These are phyloP conservation scores for Lachnellula arida DNA, from an alignment of 2,329 filamentous ascomycete species.

Conservation along the genomic window DNA sequence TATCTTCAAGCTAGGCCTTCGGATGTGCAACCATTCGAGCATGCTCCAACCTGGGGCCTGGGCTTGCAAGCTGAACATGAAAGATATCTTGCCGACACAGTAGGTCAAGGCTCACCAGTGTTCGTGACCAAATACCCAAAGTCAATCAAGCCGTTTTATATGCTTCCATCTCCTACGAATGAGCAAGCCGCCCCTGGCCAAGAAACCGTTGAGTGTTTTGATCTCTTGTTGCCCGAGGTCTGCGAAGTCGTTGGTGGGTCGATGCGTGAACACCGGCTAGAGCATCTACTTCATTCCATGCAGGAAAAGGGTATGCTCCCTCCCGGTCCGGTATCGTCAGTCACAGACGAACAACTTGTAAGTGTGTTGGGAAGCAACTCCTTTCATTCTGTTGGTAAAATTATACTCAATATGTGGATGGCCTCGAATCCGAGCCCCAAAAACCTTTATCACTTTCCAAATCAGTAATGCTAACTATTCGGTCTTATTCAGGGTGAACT, in stretches of 20 bases:
- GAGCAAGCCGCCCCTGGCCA: background rate
- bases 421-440: background rate
- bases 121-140: conserved; percentile 95
- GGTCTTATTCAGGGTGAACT: conserved; percentile 37
- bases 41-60: conserved; percentile 63
- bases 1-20: conserved; percentile 54
- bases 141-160: conserved; percentile 88
- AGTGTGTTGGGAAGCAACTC: background rate
- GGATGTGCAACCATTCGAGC: conserved; percentile 69
- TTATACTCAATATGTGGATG: background rate
- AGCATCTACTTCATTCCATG: conserved; percentile 56
- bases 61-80: conserved; percentile 91
- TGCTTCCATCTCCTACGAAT: conserved; percentile 50
- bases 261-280: conserved; percentile 62
- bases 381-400: background rate
- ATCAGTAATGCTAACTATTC: background rate
- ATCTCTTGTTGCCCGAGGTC: conserved; percentile 63
- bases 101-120: conserved; percentile 59
- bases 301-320: conserved; percentile 47
- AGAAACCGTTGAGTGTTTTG: conserved; percentile 64
- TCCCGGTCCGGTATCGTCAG: conserved; percentile 11
- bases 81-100: conserved; percentile 68
- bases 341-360: conserved; percentile 32
- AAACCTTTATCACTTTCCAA: too few relatives aligned
- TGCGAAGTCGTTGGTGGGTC: conserved; percentile 68